Evolutionary conservation across 805 yeast genomes (phyloP).

Genomic region (Pichia manshurica): DNA sequence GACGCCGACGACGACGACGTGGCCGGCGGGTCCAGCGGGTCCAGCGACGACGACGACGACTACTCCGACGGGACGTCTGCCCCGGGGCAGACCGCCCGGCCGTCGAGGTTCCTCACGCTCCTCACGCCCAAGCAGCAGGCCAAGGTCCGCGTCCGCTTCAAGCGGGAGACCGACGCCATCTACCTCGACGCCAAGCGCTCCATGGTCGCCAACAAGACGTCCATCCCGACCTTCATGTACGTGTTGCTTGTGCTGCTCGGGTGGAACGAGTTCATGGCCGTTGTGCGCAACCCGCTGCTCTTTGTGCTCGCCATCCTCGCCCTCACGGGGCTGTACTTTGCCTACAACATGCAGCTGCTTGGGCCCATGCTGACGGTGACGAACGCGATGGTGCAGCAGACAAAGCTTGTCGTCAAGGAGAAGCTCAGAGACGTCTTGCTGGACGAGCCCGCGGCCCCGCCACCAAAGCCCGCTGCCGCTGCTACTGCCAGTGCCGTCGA

Average conservation of each 20-base stretch:
- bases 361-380: conserved; percentile 65
- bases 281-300: conserved; percentile 79
- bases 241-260: conserved; percentile 70
- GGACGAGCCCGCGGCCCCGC: too few relatives aligned
- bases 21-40: too few relatives aligned
- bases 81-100: too few relatives aligned
- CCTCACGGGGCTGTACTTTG: conserved; percentile 57
- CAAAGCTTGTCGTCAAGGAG: conserved; percentile 50
- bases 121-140: conserved; percentile 53
- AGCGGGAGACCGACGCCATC: conserved; percentile 70
- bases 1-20: conserved; percentile 36
- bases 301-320: conserved; percentile 54
- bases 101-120: conserved; percentile 51
- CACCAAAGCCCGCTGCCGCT: too few relatives aligned
- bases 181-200: conserved; percentile 88
- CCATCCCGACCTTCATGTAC: conserved; percentile 81
- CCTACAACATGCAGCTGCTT: conserved; percentile 66
- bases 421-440: conserved; percentile 53
- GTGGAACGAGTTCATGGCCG: conserved; percentile 92
- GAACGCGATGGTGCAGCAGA: conserved; percentile 52
- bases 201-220: conserved; percentile 66
- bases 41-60: conserved; percentile 31
- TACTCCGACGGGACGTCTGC: conserved; percentile 30
- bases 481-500: too few relatives aligned
- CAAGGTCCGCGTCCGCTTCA: conserved; percentile 52